These are phyloP conservation scores for Strigomonas culicis DNA, from an alignment of 208 protist genomes.

Conservation along the genomic window DNA sequence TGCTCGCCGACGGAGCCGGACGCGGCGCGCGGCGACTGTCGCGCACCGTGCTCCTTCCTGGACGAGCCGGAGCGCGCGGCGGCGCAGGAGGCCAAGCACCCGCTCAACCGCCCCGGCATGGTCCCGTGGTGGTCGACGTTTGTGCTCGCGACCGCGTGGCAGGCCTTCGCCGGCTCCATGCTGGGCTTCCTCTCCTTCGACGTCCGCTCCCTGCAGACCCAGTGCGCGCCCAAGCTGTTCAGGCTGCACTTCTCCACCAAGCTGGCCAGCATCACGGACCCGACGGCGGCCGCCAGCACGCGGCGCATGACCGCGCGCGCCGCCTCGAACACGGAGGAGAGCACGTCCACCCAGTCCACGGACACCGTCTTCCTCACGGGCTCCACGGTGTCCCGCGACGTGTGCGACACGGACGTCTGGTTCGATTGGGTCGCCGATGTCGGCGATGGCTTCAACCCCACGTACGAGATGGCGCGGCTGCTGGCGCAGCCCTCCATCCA, in stretches of 20 bases:
- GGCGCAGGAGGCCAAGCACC: constrained; percentile 26
- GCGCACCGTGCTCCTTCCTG: neutral
- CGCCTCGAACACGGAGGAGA: too few relatives aligned
- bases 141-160: constrained; percentile 54
- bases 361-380: too few relatives aligned
- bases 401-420: constrained; percentile 43
- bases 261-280: neutral
- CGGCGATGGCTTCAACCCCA: constrained; percentile 86
- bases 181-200: constrained; percentile 78
- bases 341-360: neutral
- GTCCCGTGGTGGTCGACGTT: constrained; percentile 85
- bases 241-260: constrained; percentile 32
- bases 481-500: constrained; percentile 52
- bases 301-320: too few relatives aligned
- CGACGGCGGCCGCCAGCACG: neutral
- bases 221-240: constrained; percentile 56
- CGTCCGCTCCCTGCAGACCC: constrained; percentile 48
- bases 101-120: constrained; percentile 64
- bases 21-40: neutral
- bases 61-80: neutral
- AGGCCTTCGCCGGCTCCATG: constrained; percentile 33
- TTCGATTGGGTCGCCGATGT: constrained; percentile 87
- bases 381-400: neutral
- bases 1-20: neutral
- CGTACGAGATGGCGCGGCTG: constrained; percentile 76